Evolutionary conservation across 78 protist genomes (phyloP).

Genomic region (Dictyostelium capitatum): DNA sequence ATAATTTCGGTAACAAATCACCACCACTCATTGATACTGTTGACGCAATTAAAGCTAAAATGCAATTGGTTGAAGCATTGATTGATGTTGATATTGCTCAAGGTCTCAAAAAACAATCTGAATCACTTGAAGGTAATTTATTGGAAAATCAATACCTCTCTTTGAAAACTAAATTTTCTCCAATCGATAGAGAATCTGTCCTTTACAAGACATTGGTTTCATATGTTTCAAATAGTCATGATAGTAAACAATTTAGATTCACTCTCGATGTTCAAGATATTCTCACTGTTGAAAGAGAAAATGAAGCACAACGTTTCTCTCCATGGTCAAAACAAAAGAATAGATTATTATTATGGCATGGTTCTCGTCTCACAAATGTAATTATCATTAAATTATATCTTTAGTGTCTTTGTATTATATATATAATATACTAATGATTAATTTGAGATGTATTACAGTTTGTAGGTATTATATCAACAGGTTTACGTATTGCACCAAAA

Average conservation of each 20-base stretch:
- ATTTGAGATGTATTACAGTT: no score
- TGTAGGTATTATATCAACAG: constrained; percentile 90
- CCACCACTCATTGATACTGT: constrained; percentile 64
- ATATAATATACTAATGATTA: no score
- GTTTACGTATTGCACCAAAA: constrained; percentile 95
- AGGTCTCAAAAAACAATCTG: constrained; percentile 55
- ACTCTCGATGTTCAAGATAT: constrained; percentile 79
- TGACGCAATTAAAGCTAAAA: constrained; percentile 67
- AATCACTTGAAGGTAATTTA: constrained; percentile 33
- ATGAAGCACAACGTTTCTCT: constrained; percentile 79
- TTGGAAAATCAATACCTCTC: constrained; percentile 55
- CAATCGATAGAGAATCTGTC: constrained; percentile 58
- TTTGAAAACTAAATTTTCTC: constrained; percentile 66
- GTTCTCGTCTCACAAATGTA: constrained; percentile 88
- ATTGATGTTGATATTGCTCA: constrained; percentile 87
- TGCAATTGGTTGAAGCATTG: constrained; percentile 83
- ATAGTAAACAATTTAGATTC: constrained; percentile 36
- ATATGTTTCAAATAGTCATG: constrained; percentile 65
- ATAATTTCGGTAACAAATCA: constrained; percentile 46
- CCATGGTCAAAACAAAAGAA: constrained; percentile 63
- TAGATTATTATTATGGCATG: constrained; percentile 91
- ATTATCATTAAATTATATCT: no score
- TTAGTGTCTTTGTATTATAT: no score
- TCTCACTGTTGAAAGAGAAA: constrained; percentile 75
- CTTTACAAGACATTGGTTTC: constrained; percentile 38